These are phyloP conservation scores for Cyberlindnera meyerae DNA, from an alignment of 805 yeast genomes.

Conservation along the genomic window DNA sequence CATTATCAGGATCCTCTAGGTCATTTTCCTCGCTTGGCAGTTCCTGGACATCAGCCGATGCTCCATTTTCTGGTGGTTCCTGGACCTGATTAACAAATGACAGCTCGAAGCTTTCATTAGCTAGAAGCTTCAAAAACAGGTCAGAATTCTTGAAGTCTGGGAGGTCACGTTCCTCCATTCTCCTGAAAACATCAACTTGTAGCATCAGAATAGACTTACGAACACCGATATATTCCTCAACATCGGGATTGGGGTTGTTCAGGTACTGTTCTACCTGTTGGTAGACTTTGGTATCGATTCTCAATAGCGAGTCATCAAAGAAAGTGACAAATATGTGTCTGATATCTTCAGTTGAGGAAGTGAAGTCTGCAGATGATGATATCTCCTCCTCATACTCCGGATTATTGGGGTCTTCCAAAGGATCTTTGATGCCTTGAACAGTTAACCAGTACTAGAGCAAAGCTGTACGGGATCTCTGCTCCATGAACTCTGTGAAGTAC, in stretches of 20 bases:
- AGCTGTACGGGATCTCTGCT: slow-evolving; percentile 38
- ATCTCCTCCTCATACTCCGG: slow-evolving; percentile 27
- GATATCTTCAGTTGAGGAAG: slow-evolving; percentile 50
- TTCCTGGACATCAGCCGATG: too few species aligned
- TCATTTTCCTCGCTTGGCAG: too few species aligned
- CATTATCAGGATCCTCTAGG: too few species aligned
- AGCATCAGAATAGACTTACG: slow-evolving; percentile 53
- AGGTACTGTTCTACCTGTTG: slow-evolving; percentile 36
- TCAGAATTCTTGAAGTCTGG: slow-evolving; percentile 59
- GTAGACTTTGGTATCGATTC: slow-evolving; percentile 26
- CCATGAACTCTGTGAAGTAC: slow-evolving; percentile 53
- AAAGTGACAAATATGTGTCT: slow-evolving; percentile 41
- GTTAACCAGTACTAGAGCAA: slow-evolving; percentile 61
- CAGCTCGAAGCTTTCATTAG: slow-evolving; percentile 35
- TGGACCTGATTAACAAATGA: slow-evolving; percentile 27
- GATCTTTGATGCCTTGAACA: slow-evolving; percentile 66
- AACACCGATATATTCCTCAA: slow-evolving; percentile 43
- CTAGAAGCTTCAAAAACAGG: slow-evolving; percentile 46
- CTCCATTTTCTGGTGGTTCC: slow-evolving; percentile 11
- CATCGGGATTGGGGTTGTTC: slow-evolving; percentile 15
- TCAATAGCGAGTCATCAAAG: slow-evolving; percentile 31
- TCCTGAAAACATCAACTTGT: slow-evolving; percentile 48
- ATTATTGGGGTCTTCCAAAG: slow-evolving; percentile 46
- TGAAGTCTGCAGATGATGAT: slow-evolving; percentile 34
- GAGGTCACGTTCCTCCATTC: slow-evolving; percentile 49